Percentiles rank a stretch among this genome's conserved stretches.
Evolutionary conservation across 768 basidiomycete species (phyloP).

Genomic region (Boletus fagicola): DNA sequence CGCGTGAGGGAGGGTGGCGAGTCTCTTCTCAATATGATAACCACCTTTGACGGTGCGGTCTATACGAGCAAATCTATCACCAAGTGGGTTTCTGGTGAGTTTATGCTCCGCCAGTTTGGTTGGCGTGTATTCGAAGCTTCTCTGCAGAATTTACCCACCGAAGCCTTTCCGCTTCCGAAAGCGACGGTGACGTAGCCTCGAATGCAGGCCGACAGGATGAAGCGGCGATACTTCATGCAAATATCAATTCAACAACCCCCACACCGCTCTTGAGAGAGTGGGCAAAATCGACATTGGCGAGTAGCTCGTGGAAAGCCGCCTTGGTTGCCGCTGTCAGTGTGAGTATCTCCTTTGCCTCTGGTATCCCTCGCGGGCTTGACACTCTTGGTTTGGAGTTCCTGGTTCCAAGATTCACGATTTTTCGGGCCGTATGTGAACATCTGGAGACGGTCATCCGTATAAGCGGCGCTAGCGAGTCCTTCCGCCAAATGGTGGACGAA

Average conservation of each 20-base stretch:
- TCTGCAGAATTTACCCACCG: too few species aligned
- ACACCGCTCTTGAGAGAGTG: conserved; percentile 4
- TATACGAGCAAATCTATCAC: background rate
- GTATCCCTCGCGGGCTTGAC: background rate
- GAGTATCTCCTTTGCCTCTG: background rate
- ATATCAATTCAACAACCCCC: too few species aligned
- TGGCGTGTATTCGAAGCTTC: too few species aligned
- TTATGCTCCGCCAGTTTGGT: too few species aligned
- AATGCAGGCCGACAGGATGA: background rate
- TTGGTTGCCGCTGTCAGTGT: background rate
- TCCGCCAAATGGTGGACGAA: too few species aligned
- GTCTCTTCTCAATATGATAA: background rate
- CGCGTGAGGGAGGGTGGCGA: background rate
- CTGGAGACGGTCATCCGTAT: too few species aligned
- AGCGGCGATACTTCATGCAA: background rate
- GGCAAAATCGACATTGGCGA: background rate
- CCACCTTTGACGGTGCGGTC: background rate
- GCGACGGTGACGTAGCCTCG: background rate
- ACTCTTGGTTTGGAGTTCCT: too few species aligned
- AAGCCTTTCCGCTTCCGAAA: background rate
- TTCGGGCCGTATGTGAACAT: too few species aligned
- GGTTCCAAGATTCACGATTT: too few species aligned
- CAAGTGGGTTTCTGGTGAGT: background rate
- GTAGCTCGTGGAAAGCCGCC: background rate
- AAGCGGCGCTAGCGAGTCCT: too few species aligned